These are phyloP conservation scores for Fusarium luffae DNA, from an alignment of 2,329 filamentous ascomycete genomes.

Conservation along the genomic window DNA sequence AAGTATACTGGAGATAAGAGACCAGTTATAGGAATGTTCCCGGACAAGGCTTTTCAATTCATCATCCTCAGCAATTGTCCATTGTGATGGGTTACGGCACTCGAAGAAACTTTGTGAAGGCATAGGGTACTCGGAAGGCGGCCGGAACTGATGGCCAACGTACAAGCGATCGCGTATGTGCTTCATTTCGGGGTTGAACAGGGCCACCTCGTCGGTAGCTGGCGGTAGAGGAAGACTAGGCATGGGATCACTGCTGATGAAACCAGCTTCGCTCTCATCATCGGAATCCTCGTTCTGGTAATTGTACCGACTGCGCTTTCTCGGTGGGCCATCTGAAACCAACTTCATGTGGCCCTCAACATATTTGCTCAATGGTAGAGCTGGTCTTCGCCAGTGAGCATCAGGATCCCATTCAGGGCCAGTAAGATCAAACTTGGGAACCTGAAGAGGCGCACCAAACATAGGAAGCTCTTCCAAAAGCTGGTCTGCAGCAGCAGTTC, in stretches of 20 bases:
- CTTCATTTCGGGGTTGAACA: constrained; percentile 92
- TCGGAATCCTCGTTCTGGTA: constrained; percentile 80
- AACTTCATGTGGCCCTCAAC: constrained; percentile 83
- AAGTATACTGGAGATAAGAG: constrained; percentile 86
- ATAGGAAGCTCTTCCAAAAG: constrained; percentile 84
- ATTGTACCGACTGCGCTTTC: constrained; percentile 84
- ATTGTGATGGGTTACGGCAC: constrained; percentile 85
- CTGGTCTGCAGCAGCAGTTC: constrained; percentile 79
- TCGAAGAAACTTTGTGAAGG: constrained; percentile 92
- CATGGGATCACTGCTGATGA: constrained; percentile 63
- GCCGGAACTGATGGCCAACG: constrained; percentile 90
- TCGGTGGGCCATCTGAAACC: constrained; percentile 70
- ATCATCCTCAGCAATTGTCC: constrained; percentile 91
- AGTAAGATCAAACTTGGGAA: constrained; percentile 67
- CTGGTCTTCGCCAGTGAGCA: constrained; percentile 77
- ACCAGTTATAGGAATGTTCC: constrained; percentile 98
- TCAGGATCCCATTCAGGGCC: constrained; percentile 73
- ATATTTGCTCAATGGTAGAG: constrained; percentile 87
- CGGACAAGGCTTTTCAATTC: constrained; percentile 86
- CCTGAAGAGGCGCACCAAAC: constrained; percentile 73
- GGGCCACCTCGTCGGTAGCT: constrained; percentile 79
- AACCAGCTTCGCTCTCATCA: constrained; percentile 66
- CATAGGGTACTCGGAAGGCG: constrained; percentile 92
- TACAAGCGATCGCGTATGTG: constrained; percentile 89
- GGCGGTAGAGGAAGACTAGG: constrained; percentile 67